Evolutionary conservation across 306 rosid genomes (phyloP).

Genomic region (Luffa aegyptiaca): DNA sequence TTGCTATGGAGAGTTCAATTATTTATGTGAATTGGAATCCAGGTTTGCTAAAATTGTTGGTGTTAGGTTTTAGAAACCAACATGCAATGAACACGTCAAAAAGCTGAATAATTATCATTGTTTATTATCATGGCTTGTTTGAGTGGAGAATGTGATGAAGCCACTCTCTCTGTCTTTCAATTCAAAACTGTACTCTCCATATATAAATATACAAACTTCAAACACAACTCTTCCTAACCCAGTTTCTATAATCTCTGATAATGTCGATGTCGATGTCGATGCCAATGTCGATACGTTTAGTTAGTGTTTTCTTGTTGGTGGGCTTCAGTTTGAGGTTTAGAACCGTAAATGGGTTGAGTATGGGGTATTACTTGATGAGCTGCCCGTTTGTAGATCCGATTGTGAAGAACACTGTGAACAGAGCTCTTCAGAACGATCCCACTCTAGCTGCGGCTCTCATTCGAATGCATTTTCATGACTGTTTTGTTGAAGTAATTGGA

Average conservation of each 20-base stretch:
- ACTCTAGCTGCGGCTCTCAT: conserved; percentile 58
- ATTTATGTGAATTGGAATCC: conserved; percentile 3
- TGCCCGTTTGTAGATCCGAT: conserved; percentile 45
- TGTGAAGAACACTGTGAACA: conserved; percentile 31
- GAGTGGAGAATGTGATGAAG: background rate
- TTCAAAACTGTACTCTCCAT: background rate
- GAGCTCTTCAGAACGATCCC: conserved; percentile 53
- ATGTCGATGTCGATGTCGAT: background rate
- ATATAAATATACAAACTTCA: background rate
- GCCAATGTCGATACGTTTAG: background rate
- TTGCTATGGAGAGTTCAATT: background rate
- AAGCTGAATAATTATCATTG: background rate
- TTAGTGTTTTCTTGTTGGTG: background rate
- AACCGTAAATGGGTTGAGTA: conserved; percentile 30
- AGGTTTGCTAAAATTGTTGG: background rate
- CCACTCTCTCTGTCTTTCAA: background rate
- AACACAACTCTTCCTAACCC: background rate
- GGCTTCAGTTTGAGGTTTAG: background rate
- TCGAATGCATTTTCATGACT: conserved; percentile 85
- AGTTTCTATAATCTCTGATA: background rate
- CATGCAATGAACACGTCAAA: background rate
- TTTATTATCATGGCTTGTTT: background rate
- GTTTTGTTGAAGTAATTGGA: conserved; percentile 50
- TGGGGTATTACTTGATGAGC: conserved; percentile 41
- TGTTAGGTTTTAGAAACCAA: background rate